phyloP scores from a whole-genome alignment of 1,139 yeast genomes.

The Candida glucosophila region DNA sequence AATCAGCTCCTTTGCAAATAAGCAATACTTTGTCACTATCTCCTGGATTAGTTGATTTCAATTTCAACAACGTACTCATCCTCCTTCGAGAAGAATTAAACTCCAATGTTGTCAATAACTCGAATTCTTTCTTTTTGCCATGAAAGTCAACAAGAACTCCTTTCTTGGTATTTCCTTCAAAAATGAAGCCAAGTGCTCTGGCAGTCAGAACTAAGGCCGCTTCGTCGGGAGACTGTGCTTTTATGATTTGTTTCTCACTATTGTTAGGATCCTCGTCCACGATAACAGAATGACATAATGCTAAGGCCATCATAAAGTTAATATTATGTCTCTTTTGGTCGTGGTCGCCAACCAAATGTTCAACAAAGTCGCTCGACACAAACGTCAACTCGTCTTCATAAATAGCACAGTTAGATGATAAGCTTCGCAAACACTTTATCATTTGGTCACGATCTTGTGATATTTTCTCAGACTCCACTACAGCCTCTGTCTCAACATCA shows the following conservation, averaged over 20 bases:
- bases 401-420: conserved; percentile 13
- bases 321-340: conserved; percentile 31
- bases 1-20: conserved; percentile 44
- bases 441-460: conserved; percentile 29
- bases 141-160: conserved; percentile 36
- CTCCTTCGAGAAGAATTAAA: conserved; percentile 51
- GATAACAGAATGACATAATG: conserved; percentile 54
- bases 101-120: conserved; percentile 42
- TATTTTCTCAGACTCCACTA: conserved; percentile 29
- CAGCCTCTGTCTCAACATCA: conserved; percentile 42
- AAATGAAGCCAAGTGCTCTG: conserved; percentile 44
- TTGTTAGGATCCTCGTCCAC: conserved; percentile 37
- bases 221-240: conserved; percentile 62
- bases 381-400: conserved; percentile 39
- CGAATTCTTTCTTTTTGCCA: conserved; percentile 37
- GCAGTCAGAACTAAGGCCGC: conserved; percentile 58
- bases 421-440: conserved; percentile 19
- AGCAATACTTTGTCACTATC: conserved; percentile 33
- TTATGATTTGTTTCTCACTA: conserved; percentile 29
- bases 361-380: conserved; percentile 36
- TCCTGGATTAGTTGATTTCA: conserved; percentile 26
- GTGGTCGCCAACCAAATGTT: conserved; percentile 28
- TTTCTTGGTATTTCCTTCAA: conserved; percentile 37
- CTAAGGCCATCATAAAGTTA: conserved; percentile 44
- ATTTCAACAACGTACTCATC: conserved; percentile 85